A percentile compares a stretch with the other conserved stretches of the same genome.
phyloP scores from a whole-genome alignment of 306 rosid genomes.

The Quercus wislizeni region DNA sequence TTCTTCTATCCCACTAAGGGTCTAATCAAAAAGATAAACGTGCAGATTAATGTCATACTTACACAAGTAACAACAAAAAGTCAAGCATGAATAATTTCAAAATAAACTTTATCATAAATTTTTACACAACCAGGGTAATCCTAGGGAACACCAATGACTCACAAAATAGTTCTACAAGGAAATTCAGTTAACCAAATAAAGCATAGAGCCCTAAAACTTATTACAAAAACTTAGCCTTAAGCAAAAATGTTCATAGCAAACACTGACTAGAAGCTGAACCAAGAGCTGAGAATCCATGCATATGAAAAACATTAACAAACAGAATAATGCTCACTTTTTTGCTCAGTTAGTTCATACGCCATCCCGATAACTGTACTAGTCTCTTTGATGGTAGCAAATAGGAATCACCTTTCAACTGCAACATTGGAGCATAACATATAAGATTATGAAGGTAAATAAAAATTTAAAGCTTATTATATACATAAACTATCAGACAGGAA shows the following conservation, averaged over 20 bases:
- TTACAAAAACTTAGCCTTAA: neutral
- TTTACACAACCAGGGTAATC: no score
- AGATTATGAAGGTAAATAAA: neutral
- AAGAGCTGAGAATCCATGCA: neutral
- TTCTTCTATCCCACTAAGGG: no score
- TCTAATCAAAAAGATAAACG: no score
- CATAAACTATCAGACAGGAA: neutral
- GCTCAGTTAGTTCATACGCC: slow-evolving; percentile 73
- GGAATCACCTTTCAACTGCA: slow-evolving; percentile 29
- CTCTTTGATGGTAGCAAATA: slow-evolving; percentile 10
- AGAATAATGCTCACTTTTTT: slow-evolving; percentile 57
- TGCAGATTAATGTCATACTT: no score
- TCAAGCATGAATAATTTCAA: no score
- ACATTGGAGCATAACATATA: neutral
- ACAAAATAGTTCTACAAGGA: no score
- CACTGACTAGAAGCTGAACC: neutral
- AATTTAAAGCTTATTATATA: neutral
- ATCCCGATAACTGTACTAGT: slow-evolving; percentile 29
- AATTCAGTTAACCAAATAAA: no score
- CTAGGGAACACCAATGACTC: no score
- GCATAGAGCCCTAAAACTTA: neutral
- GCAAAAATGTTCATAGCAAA: neutral
- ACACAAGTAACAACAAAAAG: no score
- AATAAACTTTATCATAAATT: no score
- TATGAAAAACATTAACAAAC: neutral